Conservation (phyloP, 305 asterid species). For the Ajuga reptans region DNA sequence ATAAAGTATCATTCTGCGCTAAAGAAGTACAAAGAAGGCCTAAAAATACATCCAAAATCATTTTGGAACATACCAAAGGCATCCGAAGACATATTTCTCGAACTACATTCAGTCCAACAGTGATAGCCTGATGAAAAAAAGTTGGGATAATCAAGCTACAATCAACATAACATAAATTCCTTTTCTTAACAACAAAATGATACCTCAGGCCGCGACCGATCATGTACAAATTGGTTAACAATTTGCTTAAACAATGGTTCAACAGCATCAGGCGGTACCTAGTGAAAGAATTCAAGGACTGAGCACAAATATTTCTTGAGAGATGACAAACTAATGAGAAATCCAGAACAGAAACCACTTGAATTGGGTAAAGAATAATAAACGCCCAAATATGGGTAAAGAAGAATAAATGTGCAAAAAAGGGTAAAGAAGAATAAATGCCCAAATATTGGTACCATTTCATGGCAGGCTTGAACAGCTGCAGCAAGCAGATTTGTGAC, state of each 20-base stretch:
- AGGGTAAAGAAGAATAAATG: neutral
- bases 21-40: neutral
- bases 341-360: slow-evolving; percentile 8
- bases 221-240: slow-evolving; percentile 92
- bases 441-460: slow-evolving; percentile 49
- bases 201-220: slow-evolving; percentile 88
- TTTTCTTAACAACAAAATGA: slow-evolving; percentile 5
- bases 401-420: slow-evolving; percentile 3
- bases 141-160: slow-evolving; percentile 9
- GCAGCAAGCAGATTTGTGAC: slow-evolving; percentile 84
- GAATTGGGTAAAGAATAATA: neutral
- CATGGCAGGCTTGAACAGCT: slow-evolving; percentile 97
- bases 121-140: slow-evolving; percentile 49
- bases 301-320: slow-evolving; percentile 2
- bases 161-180: neutral
- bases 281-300: slow-evolving; percentile 21
- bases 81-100: slow-evolving; percentile 91
- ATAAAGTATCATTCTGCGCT: neutral
- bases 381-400: slow-evolving; percentile 19
- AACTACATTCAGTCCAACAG: slow-evolving; percentile 81
- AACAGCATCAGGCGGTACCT: slow-evolving; percentile 97
- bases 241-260: slow-evolving; percentile 89
- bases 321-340: slow-evolving; percentile 12
- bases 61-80: slow-evolving; percentile 63
- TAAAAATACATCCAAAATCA: slow-evolving; percentile 2